Evolutionary conservation across 768 basidiomycete genomes (phyloP).

Genomic region (Nidularia sp.): DNA sequence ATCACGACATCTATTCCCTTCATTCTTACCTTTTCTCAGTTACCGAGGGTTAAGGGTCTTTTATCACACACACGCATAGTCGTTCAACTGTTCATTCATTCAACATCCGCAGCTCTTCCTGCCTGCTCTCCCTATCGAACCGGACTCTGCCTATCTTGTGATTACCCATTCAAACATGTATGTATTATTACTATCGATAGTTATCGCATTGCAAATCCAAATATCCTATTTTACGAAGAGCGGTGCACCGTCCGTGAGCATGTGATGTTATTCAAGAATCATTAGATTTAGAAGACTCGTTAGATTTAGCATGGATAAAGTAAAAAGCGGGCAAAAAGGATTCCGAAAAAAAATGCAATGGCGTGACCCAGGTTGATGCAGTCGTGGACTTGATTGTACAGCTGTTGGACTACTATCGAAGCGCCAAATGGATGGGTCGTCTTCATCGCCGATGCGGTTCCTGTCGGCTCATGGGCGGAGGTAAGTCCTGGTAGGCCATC

Average conservation of each 20-base stretch:
- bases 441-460: neutral
- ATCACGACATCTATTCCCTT: neutral
- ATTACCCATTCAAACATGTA: slow-evolving; percentile 1
- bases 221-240: too few relatives aligned
- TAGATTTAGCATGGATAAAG: too few relatives aligned
- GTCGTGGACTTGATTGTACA: too few relatives aligned
- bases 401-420: neutral
- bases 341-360: too few relatives aligned
- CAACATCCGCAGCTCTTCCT: neutral
- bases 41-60: neutral
- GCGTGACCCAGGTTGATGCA: too few relatives aligned
- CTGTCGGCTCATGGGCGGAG: slow-evolving; percentile 16
- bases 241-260: too few relatives aligned
- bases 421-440: neutral
- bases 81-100: neutral
- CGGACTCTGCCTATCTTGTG: neutral
- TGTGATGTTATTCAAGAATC: too few relatives aligned
- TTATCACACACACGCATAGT: neutral
- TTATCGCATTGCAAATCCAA: slow-evolving; percentile 2
- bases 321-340: too few relatives aligned
- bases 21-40: neutral
- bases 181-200: slow-evolving; percentile 6
- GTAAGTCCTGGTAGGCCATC: slow-evolving; percentile 53
- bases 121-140: neutral
- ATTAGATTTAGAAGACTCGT: too few relatives aligned